Base-by-base conservation (phyloP, 768 basidiomycete genomes). In the Psilocybe tampanensis region DNA sequence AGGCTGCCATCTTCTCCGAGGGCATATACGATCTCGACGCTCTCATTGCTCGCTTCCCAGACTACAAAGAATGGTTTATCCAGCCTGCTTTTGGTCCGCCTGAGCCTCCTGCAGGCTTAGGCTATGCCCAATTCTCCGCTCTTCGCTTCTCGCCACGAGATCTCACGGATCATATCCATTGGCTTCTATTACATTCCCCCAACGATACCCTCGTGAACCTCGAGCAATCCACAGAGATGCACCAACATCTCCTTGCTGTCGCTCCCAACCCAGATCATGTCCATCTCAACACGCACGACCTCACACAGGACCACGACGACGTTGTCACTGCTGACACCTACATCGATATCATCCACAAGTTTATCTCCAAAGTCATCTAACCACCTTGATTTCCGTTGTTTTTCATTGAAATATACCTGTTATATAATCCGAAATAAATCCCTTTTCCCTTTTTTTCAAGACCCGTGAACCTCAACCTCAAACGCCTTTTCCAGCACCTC, bases 11-110 rank as follows among this genome's bases (percentile, higher is more conserved):
- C 49, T 60, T 87, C 63, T 86, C 92, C 1, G 91, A 90, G 69
- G 92, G 92, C 29, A 86, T 93, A 60, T 92, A 86, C 70, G 86
- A 93, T 68, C 70, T 92, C 58, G 87, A 89, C 68, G 62, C 76
- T 3, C 79, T 94, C 41, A 75, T 92, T 22, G 61, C 68, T 12
- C 79, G 75, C 55, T 92, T 91, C 72, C 90, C 91, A 1, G 23
- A 44, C n/a, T 94, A 93, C 69, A 78, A 74, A 49, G 65, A 74
- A 7, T 86, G 86, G 88, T 94, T 94, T 69, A 79, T 94, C 56
- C 79, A 79, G 36, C 66, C 76, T 19, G 74, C 85, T 0, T 94
- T 94, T 62, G 89, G 86, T 19, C 63, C 68, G 24, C 69, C 62
- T 39, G 65, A 67, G 1, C 76, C 82, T 9, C 62, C 68, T 24